Percentiles rank a stretch among this genome's conserved stretches.
These are phyloP conservation scores for Exophiala calicioides DNA, from an alignment of 2,329 filamentous ascomycete species.

Conservation along the genomic window DNA sequence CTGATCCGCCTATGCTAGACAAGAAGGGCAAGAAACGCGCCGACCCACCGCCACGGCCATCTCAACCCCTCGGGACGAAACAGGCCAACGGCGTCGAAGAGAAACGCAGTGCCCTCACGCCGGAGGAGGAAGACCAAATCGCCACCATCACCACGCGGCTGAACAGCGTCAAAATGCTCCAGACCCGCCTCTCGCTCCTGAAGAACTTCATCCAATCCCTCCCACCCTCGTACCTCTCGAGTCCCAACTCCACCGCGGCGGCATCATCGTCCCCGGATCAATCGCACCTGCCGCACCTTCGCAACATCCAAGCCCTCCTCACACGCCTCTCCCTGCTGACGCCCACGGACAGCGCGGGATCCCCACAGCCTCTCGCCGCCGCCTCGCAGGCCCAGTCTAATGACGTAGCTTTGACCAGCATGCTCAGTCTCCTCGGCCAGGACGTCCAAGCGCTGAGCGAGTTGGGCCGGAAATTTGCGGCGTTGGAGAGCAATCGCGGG, in stretches of 20 bases:
- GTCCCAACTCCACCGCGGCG: constrained; percentile 41
- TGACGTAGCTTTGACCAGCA: constrained; percentile 75
- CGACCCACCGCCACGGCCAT: constrained; percentile 31
- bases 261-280: constrained; percentile 36
- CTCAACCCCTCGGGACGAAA: too few species aligned
- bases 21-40: constrained; percentile 42
- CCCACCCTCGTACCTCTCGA: constrained; percentile 63
- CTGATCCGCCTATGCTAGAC: constrained; percentile 17
- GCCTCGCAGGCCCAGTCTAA: constrained; percentile 78
- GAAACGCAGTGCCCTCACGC: constrained; percentile 42
- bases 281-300: constrained; percentile 69
- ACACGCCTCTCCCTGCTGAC: constrained; percentile 79
- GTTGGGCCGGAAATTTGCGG: constrained; percentile 70
- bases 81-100: constrained; percentile 12
- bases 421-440: constrained; percentile 74
- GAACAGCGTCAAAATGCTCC: constrained; percentile 92
- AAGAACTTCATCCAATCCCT: constrained; percentile 74
- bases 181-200: constrained; percentile 71
- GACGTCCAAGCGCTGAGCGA: constrained; percentile 71
- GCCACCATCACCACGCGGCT: constrained; percentile 77
- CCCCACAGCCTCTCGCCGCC: constrained; percentile 57
- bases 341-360: constrained; percentile 61
- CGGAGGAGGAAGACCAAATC: constrained; percentile 67
- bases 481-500: constrained; percentile 51
- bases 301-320: constrained; percentile 83